These are phyloP conservation scores for Mercurialis annua DNA, from an alignment of 345 rosid species.

Conservation along the genomic window DNA sequence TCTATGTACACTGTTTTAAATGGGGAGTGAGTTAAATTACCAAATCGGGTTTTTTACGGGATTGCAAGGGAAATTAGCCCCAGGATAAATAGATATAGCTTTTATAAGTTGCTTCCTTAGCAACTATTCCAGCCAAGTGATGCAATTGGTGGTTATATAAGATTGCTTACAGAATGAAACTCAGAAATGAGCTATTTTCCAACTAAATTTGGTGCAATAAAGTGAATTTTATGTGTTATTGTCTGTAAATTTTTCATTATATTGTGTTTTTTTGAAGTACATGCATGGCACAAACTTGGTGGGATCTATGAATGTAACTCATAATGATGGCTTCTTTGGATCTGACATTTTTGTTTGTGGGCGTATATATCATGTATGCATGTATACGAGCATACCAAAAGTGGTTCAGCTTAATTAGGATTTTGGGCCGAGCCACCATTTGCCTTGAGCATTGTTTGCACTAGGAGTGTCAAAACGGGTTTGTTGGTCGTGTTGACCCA, in stretches of 20 bases:
- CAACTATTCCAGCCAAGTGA: slow-evolving; percentile 10
- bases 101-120: slow-evolving; percentile 30
- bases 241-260: slow-evolving; percentile 2
- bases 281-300: not conserved
- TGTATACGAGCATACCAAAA: not conserved
- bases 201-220: not conserved
- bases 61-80: not conserved
- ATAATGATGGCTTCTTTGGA: not conserved
- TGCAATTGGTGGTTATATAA: slow-evolving; percentile 1
- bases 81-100: slow-evolving; percentile 4
- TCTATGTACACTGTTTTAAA: slow-evolving; percentile 10
- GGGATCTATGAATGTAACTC: not conserved
- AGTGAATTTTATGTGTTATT: not conserved
- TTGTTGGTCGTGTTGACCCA: too few species aligned
- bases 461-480: too few species aligned
- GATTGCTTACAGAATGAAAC: slow-evolving; percentile 12
- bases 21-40: slow-evolving; percentile 27
- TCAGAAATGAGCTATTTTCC: not conserved
- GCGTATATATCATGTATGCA: too few species aligned
- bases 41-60: slow-evolving; percentile 9
- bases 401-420: not conserved
- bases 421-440: not conserved
- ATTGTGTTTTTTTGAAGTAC: not conserved
- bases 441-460: not conserved
- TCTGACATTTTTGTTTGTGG: not conserved